Conservation (phyloP, 164 flowering plant genomes). For the Piper longum region DNA sequence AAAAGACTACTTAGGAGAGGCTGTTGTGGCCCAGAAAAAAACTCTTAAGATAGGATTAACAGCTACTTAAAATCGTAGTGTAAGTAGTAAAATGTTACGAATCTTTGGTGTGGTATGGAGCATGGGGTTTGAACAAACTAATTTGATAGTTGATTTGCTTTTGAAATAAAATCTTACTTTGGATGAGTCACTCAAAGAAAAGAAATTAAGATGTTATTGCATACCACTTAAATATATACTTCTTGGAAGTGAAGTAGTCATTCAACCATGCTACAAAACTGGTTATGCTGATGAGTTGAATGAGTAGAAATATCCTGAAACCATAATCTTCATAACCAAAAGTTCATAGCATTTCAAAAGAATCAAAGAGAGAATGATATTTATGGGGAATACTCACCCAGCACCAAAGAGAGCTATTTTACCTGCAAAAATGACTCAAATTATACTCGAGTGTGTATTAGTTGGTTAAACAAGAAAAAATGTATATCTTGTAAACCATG, state of each 20-base stretch:
- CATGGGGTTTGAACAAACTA: too few relatives aligned
- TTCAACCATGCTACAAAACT: slow-evolving; percentile 82
- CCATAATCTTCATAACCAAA: neutral
- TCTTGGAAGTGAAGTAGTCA: slow-evolving; percentile 46
- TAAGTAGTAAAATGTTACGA: too few relatives aligned
- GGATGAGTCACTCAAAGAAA: too few relatives aligned
- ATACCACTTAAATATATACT: slow-evolving; percentile 60
- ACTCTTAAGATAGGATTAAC: too few relatives aligned
- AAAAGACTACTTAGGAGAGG: too few relatives aligned
- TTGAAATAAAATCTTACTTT: too few relatives aligned
- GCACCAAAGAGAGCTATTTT: slow-evolving; percentile 85
- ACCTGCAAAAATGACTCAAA: slow-evolving; percentile 29
- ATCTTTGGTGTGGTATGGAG: too few relatives aligned
- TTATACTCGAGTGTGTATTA: too few relatives aligned
- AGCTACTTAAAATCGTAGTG: too few relatives aligned
- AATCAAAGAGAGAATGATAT: neutral
- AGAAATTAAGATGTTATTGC: neutral
- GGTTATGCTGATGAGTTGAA: slow-evolving; percentile 78
- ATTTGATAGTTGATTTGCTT: too few relatives aligned
- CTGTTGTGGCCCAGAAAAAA: too few relatives aligned
- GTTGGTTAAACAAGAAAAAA: neutral
- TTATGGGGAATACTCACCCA: slow-evolving; percentile 34
- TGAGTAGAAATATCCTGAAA: slow-evolving; percentile 72
- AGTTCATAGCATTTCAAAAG: neutral
- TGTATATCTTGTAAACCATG: neutral